A percentile compares a stretch with the other conserved stretches of the same genome.
Evolutionary conservation across 2,329 filamentous ascomycete genomes (phyloP).

Genomic region (Fusarium xylarioides): DNA sequence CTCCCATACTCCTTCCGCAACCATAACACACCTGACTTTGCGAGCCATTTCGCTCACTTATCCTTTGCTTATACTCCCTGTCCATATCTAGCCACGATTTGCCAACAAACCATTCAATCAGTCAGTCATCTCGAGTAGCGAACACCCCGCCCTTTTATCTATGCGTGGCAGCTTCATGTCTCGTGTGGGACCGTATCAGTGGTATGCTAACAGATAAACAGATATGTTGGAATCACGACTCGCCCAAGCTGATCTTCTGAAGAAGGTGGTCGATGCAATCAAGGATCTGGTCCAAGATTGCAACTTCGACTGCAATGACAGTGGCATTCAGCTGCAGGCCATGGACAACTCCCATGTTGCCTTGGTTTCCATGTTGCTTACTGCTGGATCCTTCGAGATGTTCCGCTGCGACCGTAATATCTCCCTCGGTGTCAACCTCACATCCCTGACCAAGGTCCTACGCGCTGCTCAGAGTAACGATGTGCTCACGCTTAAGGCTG

Average conservation of each 20-base stretch:
- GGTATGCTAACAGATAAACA: slow-evolving; percentile 41
- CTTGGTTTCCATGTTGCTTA: slow-evolving; percentile 98
- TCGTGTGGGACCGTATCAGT: not conserved
- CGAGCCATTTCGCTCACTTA: not conserved
- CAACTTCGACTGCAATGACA: slow-evolving; percentile 99
- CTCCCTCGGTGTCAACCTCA: slow-evolving; percentile 95
- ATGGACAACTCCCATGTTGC: slow-evolving; percentile 99
- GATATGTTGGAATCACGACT: slow-evolving; percentile 95
- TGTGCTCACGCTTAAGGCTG: slow-evolving; percentile 94
- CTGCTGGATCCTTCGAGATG: slow-evolving; percentile 91
- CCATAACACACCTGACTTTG: not conserved
- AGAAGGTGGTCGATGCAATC: slow-evolving; percentile 99
- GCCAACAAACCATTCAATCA: not conserved
- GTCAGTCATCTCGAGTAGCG: slow-evolving; percentile 29
- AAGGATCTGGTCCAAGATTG: slow-evolving; percentile 99
- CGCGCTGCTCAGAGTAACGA: slow-evolving; percentile 95
- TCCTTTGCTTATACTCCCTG: not conserved
- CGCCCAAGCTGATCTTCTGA: slow-evolving; percentile 91
- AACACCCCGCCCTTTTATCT: slow-evolving; percentile 25
- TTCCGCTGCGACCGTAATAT: slow-evolving; percentile 99
- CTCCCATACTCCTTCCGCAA: not conserved
- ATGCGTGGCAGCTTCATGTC: slow-evolving; percentile 23
- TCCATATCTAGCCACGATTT: not conserved
- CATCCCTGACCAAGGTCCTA: slow-evolving; percentile 95
- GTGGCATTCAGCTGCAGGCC: slow-evolving; percentile 95